phyloP scores from a whole-genome alignment of 2,329 filamentous ascomycete genomes.

The Biscogniauxia mediterranea region DNA sequence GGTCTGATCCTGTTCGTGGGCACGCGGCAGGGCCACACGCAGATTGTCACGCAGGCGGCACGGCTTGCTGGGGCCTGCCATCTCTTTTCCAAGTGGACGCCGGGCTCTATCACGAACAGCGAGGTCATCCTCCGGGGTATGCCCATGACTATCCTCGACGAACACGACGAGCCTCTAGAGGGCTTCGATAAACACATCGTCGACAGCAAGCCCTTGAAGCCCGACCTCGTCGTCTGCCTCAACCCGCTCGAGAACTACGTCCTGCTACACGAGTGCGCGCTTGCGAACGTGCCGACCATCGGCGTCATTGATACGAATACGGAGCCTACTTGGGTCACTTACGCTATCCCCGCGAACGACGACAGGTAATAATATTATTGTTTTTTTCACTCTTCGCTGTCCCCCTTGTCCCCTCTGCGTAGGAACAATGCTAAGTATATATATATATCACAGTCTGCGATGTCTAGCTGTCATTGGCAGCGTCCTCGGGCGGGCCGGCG shows the following conservation, averaged over 20 bases:
- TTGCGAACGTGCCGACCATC: constrained; percentile 88
- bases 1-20: constrained; percentile 90
- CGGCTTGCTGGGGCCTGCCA: constrained; percentile 77
- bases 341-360: constrained; percentile 94
- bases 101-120: constrained; percentile 88
- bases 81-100: constrained; percentile 89
- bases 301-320: constrained; percentile 92
- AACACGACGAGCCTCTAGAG: constrained; percentile 58
- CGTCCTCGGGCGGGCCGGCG: constrained; percentile 78
- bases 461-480: constrained; percentile 79
- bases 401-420: neutral
- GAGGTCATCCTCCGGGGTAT: constrained; percentile 78
- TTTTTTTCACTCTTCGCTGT: neutral
- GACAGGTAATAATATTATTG: constrained; percentile 63
- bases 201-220: constrained; percentile 66
- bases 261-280: constrained; percentile 84
- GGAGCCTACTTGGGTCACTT: constrained; percentile 91
- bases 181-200: constrained; percentile 66
- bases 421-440: constrained; percentile 23
- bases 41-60: constrained; percentile 78
- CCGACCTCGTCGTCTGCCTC: constrained; percentile 87
- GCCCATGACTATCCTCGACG: constrained; percentile 72
- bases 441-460: constrained; percentile 60
- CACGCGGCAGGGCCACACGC: constrained; percentile 77
- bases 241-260: constrained; percentile 93